Conservation (phyloP, 768 basidiomycete species). For the Candolleomyces eurysporus region DNA sequence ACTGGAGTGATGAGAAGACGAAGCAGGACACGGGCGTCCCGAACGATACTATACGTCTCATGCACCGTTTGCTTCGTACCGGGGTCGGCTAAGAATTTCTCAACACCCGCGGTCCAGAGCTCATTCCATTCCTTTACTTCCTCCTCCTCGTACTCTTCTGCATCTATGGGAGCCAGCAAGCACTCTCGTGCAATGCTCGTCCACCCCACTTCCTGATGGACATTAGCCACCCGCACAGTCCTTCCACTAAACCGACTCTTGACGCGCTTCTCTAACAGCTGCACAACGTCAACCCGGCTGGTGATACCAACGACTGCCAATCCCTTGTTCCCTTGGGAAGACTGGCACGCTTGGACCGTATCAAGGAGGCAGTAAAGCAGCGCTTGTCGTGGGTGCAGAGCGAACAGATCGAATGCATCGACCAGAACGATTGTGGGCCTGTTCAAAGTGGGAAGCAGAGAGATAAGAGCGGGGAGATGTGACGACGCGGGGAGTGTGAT, state of each 20-base stretch:
- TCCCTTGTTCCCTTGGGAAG: constrained; percentile 57
- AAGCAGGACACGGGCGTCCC: constrained; percentile 56
- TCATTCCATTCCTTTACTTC: constrained; percentile 52
- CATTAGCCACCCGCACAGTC: constrained; percentile 74
- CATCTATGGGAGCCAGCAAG: constrained; percentile 15
- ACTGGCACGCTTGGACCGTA: constrained; percentile 83
- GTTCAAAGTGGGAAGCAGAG: constrained; percentile 72
- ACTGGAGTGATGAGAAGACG: background rate
- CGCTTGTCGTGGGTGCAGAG: constrained; percentile 87
- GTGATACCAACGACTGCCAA: constrained; percentile 87
- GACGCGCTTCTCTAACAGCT: constrained; percentile 91
- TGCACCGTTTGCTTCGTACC: constrained; percentile 43
- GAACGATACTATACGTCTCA: constrained; percentile 60
- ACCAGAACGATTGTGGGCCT: constrained; percentile 82
- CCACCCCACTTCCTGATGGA: constrained; percentile 49
- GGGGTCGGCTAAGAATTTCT: constrained; percentile 53
- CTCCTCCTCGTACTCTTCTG: constrained; percentile 16
- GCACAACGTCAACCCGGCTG: constrained; percentile 82
- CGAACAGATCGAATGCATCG: constrained; percentile 93
- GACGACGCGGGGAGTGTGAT: constrained; percentile 59
- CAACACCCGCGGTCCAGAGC: constrained; percentile 58
- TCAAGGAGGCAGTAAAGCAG: constrained; percentile 94
- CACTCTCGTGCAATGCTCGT: constrained; percentile 31
- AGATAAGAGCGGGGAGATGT: constrained; percentile 72
- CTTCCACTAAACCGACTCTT: constrained; percentile 97